A percentile compares a stretch with the other conserved stretches of the same genome.
Conservation (phyloP, 179 eudicot species). For the Camellia oleifera region DNA sequence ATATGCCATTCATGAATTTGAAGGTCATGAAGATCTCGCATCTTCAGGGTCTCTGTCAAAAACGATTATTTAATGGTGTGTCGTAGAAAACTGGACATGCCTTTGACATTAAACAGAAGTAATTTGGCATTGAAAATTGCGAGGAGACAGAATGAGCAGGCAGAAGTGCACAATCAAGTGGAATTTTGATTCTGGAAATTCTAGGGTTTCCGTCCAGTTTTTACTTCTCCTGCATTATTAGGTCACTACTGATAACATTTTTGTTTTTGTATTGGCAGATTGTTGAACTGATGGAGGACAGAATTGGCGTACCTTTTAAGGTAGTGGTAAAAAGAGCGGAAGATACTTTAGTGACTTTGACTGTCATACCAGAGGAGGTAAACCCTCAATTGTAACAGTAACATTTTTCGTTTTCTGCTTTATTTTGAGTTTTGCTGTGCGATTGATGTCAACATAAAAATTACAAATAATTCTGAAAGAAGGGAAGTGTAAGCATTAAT, state of each 20-base stretch:
- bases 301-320: slow-evolving; percentile 42
- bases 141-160: not conserved
- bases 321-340: slow-evolving; percentile 47
- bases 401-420: too few species aligned
- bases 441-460: not conserved
- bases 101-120: not conserved
- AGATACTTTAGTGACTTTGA: slow-evolving; percentile 24
- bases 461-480: not conserved
- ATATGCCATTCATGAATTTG: too few species aligned
- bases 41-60: too few species aligned
- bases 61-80: too few species aligned
- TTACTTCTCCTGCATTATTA: not conserved
- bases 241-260: not conserved
- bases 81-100: not conserved
- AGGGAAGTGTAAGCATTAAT: too few species aligned
- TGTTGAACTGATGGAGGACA: slow-evolving; percentile 44
- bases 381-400: slow-evolving; percentile 40
- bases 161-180: not conserved
- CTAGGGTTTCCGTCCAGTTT: not conserved
- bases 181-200: not conserved
- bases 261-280: slow-evolving; percentile 23
- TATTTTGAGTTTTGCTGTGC: too few species aligned
- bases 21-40: too few species aligned
- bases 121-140: not conserved
- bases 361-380: slow-evolving; percentile 50